phyloP scores from a whole-genome alignment of 768 basidiomycete genomes.

The Psilocybe azurescens region DNA sequence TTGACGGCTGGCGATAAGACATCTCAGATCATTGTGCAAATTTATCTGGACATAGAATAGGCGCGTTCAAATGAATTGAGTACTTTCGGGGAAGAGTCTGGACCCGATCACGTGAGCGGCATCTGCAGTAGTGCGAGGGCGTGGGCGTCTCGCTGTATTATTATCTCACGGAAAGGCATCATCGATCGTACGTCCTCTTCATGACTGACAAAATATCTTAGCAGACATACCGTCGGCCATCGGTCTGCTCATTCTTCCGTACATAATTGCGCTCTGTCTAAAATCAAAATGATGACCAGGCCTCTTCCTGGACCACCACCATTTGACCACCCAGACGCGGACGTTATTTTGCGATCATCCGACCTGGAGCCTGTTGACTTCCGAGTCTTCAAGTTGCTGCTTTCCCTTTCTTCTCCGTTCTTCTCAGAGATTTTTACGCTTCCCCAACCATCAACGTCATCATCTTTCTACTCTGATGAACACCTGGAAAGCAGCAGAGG shows the following conservation, averaged over 20 bases:
- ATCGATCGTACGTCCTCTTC: not conserved
- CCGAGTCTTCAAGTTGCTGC: conserved; percentile 56
- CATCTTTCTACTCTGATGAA: conserved; percentile 27
- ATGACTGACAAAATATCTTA: not conserved
- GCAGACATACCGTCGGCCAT: not conserved
- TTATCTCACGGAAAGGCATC: not conserved
- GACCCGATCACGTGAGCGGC: not conserved
- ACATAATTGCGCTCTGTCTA: not conserved
- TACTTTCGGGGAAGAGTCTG: not conserved
- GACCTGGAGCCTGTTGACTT: conserved; percentile 53
- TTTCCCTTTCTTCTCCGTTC: conserved; percentile 62
- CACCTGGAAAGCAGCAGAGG: conserved; percentile 33
- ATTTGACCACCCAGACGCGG: conserved; percentile 54
- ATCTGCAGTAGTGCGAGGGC: not conserved
- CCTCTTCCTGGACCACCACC: conserved; percentile 33
- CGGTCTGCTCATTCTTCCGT: not conserved
- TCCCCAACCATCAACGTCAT: conserved; percentile 43
- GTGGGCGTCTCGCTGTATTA: not conserved
- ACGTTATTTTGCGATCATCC: conserved; percentile 60
- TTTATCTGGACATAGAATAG: not conserved
- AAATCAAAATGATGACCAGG: conserved; percentile 19
- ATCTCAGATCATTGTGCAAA: too few relatives aligned
- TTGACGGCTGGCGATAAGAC: too few relatives aligned
- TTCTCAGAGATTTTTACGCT: conserved; percentile 61
- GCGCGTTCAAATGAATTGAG: not conserved